Conservation (phyloP, 2,329 filamentous ascomycete genomes). For the Microsporum canis region DNA sequence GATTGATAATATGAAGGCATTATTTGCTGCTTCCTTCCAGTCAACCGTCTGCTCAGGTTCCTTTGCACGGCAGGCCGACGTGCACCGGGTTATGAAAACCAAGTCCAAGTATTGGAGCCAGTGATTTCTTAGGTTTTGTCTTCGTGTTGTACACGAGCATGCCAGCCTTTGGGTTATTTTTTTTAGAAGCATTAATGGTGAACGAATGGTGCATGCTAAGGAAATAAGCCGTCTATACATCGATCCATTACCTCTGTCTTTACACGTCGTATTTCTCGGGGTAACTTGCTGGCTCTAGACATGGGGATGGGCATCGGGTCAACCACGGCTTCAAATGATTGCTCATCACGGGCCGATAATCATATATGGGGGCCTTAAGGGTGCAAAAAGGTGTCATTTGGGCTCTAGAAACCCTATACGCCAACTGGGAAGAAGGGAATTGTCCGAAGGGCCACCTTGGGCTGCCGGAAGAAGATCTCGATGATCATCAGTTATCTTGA, state of each 20-base stretch:
- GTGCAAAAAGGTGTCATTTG: slow-evolving; percentile 6
- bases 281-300: too few species aligned
- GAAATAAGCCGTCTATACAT: too few species aligned
- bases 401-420: slow-evolving; percentile 6
- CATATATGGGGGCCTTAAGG: neutral
- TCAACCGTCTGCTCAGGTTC: neutral
- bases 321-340: too few species aligned
- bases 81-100: neutral
- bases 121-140: neutral
- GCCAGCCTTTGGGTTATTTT: too few species aligned
- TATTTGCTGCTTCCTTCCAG: neutral
- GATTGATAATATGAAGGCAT: neutral
- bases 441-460: slow-evolving; percentile 4
- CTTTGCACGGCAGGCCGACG: neutral
- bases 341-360: neutral
- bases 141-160: neutral
- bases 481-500: neutral
- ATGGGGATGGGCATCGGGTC: too few species aligned
- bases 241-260: too few species aligned
- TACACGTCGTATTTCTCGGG: too few species aligned
- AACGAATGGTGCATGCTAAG: too few species aligned
- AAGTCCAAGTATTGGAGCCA: neutral
- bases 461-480: slow-evolving; percentile 5
- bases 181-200: too few species aligned
- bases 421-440: slow-evolving; percentile 9